A percentile compares a stretch with the other conserved stretches of the same genome.
phyloP scores from a whole-genome alignment of 768 basidiomycete species.

The Gloeopeniophorella convolvens region DNA sequence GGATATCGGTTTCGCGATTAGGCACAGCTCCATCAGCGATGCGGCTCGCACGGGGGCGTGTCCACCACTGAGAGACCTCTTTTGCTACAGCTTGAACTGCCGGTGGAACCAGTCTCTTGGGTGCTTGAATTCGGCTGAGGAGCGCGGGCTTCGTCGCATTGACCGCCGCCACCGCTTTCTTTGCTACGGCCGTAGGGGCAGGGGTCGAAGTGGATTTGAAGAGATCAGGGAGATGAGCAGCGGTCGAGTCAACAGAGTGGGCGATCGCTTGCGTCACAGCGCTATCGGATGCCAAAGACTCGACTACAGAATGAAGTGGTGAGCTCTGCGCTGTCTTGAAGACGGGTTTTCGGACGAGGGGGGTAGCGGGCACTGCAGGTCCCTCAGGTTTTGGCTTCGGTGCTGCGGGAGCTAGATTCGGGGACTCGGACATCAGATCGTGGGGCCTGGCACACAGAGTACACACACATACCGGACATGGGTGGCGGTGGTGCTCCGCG shows the following conservation, averaged over 20 bases:
- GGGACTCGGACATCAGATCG: conserved; percentile 14
- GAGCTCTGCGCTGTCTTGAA: conserved; percentile 41
- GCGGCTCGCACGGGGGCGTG: conserved; percentile 44
- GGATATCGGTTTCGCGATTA: conserved; percentile 54
- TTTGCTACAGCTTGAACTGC: conserved; percentile 25
- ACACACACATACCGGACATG: too few species aligned
- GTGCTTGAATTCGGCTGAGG: not conserved
- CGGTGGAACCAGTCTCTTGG: conserved; percentile 25
- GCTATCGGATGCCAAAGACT: conserved; percentile 54
- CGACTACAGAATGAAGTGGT: conserved; percentile 46
- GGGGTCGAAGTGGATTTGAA: conserved; percentile 28
- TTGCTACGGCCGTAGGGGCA: conserved; percentile 17
- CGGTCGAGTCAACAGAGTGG: conserved; percentile 43
- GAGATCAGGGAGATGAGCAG: conserved; percentile 43
- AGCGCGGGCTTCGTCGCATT: conserved; percentile 11
- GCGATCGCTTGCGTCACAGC: conserved; percentile 35
- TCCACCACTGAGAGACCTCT: conserved; percentile 47
- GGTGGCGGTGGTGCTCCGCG: conserved; percentile 42
- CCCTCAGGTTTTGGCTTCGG: conserved; percentile 30
- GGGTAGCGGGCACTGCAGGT: conserved; percentile 35
- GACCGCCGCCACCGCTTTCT: conserved; percentile 25
- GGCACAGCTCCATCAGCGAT: conserved; percentile 51
- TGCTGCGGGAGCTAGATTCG: conserved; percentile 25
- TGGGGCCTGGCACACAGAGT: conserved; percentile 3
- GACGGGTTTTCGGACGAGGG: conserved; percentile 35